A percentile compares a stretch with the other conserved stretches of the same genome.
phyloP scores from a whole-genome alignment of 2,329 filamentous ascomycete genomes.

The Calonectria fujianensis region DNA sequence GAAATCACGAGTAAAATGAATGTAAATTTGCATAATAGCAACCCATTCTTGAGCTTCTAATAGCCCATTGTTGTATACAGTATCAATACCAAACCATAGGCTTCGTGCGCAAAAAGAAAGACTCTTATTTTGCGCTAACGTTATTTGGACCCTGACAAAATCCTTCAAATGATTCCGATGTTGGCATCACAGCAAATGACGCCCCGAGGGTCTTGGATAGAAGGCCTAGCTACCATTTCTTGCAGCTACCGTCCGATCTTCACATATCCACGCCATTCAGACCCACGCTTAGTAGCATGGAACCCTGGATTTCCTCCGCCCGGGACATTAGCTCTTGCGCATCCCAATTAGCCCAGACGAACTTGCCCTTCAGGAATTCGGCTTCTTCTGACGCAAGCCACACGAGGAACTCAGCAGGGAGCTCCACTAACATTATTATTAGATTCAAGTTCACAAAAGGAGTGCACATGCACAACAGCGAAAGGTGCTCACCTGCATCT shows the following conservation, averaged over 20 bases:
- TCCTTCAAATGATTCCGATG: too few relatives aligned
- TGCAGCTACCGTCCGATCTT: neutral
- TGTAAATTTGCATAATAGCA: too few relatives aligned
- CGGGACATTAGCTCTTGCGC: constrained; percentile 59
- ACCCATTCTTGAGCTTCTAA: too few relatives aligned
- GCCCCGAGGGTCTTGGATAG: too few relatives aligned
- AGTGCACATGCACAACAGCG: too few relatives aligned
- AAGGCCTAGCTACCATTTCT: too few relatives aligned
- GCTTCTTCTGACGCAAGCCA: constrained; percentile 54
- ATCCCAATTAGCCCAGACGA: constrained; percentile 61
- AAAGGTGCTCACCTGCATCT: neutral
- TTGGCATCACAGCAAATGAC: too few relatives aligned
- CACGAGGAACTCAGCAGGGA: constrained; percentile 45
- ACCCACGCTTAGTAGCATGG: neutral
- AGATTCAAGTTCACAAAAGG: neutral
- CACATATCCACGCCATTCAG: constrained; percentile 14
- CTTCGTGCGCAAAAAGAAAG: too few relatives aligned
- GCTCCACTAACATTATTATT: constrained; percentile 39
- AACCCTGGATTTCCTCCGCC: constrained; percentile 58
- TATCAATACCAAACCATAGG: too few relatives aligned
- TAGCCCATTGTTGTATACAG: too few relatives aligned
- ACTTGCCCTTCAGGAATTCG: constrained; percentile 58
- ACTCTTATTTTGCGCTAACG: too few relatives aligned
- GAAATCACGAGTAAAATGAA: neutral
- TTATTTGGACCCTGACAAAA: too few relatives aligned